A percentile compares a stretch with the other conserved stretches of the same genome.
These are phyloP conservation scores for Amphibolis antarctica DNA, from an alignment of 106 monocot genomes.

Conservation along the genomic window DNA sequence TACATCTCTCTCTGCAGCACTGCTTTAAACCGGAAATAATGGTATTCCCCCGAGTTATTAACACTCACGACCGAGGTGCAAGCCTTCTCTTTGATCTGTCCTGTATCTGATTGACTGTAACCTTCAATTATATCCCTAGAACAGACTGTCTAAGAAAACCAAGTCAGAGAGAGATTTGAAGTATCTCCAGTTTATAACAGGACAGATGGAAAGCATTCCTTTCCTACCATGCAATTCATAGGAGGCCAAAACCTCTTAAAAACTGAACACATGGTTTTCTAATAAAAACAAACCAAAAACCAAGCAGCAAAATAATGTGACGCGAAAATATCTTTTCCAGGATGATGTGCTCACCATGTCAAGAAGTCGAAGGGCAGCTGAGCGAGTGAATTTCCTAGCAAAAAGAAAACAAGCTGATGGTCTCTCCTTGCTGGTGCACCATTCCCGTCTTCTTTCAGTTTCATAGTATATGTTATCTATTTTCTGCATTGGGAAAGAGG, in stretches of 20 bases:
- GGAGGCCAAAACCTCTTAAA: not conserved
- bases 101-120: no score
- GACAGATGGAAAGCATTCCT: not conserved
- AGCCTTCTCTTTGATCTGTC: no score
- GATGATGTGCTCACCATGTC: conserved; percentile 13
- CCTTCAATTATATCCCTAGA: conserved; percentile 10
- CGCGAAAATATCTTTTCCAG: not conserved
- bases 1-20: no score
- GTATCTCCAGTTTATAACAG: not conserved
- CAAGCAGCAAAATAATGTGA: not conserved
- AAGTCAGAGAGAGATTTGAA: not conserved
- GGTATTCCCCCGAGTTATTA: no score
- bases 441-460: conserved; percentile 88
- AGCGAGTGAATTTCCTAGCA: conserved; percentile 34
- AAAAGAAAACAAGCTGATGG: conserved; percentile 34
- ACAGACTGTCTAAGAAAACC: conserved; percentile 7
- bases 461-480: conserved; percentile 85
- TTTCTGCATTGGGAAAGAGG: conserved; percentile 23
- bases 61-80: no score
- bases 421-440: conserved; percentile 62
- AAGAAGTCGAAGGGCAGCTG: conserved; percentile 28
- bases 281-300: not conserved
- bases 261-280: not conserved
- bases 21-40: no score
- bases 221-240: not conserved